A percentile compares a stretch with the other conserved stretches of the same genome.
Conservation (phyloP, 306 rosid species). For the Malus fusca region DNA sequence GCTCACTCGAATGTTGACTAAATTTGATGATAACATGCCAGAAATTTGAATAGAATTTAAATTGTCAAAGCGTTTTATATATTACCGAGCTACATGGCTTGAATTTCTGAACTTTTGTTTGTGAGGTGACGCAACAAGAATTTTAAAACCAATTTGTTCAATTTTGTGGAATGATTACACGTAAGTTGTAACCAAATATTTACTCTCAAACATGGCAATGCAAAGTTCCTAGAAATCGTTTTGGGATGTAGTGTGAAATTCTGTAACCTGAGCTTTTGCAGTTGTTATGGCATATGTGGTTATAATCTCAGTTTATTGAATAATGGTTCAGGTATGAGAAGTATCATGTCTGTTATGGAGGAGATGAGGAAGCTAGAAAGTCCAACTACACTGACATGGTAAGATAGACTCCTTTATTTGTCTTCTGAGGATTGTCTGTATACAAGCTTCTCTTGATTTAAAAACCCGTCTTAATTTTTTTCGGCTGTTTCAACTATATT, state of each 20-base stretch:
- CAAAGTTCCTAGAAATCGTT: background rate
- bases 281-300: background rate
- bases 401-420: slow-evolving; percentile 24
- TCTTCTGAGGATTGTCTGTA: background rate
- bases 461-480: background rate
- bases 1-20: background rate
- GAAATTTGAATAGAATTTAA: background rate
- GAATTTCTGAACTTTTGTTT: background rate
- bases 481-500: background rate
- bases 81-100: background rate
- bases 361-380: slow-evolving; percentile 74
- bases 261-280: background rate
- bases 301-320: background rate
- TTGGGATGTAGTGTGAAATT: background rate
- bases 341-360: slow-evolving; percentile 81
- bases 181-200: background rate
- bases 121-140: background rate
- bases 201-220: background rate
- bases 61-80: background rate
- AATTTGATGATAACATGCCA: background rate
- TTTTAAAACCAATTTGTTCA: background rate
- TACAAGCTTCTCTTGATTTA: background rate
- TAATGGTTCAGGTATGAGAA: slow-evolving; percentile 80
- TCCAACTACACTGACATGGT: slow-evolving; percentile 89
- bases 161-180: background rate